A percentile compares a stretch with the other conserved stretches of the same genome.
These are phyloP conservation scores for Phialemoniopsis sp. DNA, from an alignment of 2,329 filamentous ascomycete genomes.

Conservation along the genomic window DNA sequence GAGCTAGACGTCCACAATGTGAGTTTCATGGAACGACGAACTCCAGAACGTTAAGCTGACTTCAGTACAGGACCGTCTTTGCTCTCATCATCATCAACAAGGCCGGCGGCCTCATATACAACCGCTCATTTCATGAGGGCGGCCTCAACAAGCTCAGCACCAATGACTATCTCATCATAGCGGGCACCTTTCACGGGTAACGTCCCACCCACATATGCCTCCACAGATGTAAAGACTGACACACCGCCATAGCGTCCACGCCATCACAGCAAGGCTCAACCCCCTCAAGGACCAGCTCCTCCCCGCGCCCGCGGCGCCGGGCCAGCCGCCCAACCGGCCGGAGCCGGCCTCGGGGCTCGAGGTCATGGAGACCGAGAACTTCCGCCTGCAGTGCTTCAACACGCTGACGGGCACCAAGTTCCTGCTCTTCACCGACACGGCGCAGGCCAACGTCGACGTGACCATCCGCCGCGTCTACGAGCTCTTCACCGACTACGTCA, in stretches of 20 bases:
- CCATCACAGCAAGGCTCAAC: slow-evolving; percentile 61
- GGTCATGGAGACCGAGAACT: slow-evolving; percentile 89
- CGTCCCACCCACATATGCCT: slow-evolving; percentile 6
- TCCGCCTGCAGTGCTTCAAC: slow-evolving; percentile 93
- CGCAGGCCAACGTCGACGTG: slow-evolving; percentile 81
- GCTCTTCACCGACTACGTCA: slow-evolving; percentile 93
- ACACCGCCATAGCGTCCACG: slow-evolving; percentile 67
- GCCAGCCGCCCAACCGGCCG: slow-evolving; percentile 39
- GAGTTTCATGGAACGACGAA: too few species aligned
- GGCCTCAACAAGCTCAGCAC: slow-evolving; percentile 83
- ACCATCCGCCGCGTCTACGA: slow-evolving; percentile 87
- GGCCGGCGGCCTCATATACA: slow-evolving; percentile 93
- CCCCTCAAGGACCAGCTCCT: slow-evolving; percentile 39
- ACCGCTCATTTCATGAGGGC: slow-evolving; percentile 85
- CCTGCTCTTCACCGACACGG: slow-evolving; percentile 85
- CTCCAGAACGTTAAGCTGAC: too few species aligned
- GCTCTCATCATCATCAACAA: slow-evolving; percentile 98
- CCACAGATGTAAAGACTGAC: too few species aligned
- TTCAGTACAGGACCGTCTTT: slow-evolving; percentile 73
- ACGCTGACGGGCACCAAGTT: slow-evolving; percentile 95
- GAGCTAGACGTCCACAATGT: too few species aligned
- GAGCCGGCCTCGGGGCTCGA: slow-evolving; percentile 77
- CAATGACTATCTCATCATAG: slow-evolving; percentile 95
- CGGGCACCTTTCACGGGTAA: slow-evolving; percentile 94
- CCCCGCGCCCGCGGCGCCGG: slow-evolving; percentile 15